phyloP scores from a whole-genome alignment of 371 early-diverging fungal genomes.

The Vairimorpha ceranae region DNA sequence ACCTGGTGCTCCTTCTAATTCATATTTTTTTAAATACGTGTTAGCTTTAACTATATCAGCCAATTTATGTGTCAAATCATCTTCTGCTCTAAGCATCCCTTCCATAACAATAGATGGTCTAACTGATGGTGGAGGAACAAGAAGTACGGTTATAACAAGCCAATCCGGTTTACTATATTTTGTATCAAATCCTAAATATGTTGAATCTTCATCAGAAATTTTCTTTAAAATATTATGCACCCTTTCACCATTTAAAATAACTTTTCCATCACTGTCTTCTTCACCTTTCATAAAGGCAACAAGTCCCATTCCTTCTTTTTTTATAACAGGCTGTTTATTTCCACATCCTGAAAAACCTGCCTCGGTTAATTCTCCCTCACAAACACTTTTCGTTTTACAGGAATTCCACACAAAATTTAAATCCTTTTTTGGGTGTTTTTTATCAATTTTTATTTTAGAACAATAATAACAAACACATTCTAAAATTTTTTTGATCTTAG shows the following conservation, averaged over 20 bases:
- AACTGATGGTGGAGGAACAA: slow-evolving; percentile 93
- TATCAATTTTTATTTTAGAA: slow-evolving; percentile 80
- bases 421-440: slow-evolving; percentile 65
- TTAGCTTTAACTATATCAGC: slow-evolving; percentile 93
- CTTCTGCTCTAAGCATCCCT: slow-evolving; percentile 79
- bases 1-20: slow-evolving; percentile 86
- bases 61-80: slow-evolving; percentile 89
- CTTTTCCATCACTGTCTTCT: slow-evolving; percentile 62
- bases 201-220: slow-evolving; percentile 79
- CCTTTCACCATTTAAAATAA: slow-evolving; percentile 68
- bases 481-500: slow-evolving; percentile 81
- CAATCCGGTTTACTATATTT: slow-evolving; percentile 92
- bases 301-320: slow-evolving; percentile 78
- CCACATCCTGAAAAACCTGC: slow-evolving; percentile 70
- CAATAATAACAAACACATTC: slow-evolving; percentile 96
- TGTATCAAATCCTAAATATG: slow-evolving; percentile 78
- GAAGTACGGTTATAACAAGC: slow-evolving; percentile 85
- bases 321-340: slow-evolving; percentile 76
- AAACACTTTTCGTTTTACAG: slow-evolving; percentile 74
- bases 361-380: slow-evolving; percentile 70
- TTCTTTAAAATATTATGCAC: slow-evolving; percentile 77
- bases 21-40: slow-evolving; percentile 73
- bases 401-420: slow-evolving; percentile 77
- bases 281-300: slow-evolving; percentile 66
- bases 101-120: slow-evolving; percentile 95